phyloP scores from a whole-genome alignment of 352 stramenopile species.

The Peronospora destructor region DNA sequence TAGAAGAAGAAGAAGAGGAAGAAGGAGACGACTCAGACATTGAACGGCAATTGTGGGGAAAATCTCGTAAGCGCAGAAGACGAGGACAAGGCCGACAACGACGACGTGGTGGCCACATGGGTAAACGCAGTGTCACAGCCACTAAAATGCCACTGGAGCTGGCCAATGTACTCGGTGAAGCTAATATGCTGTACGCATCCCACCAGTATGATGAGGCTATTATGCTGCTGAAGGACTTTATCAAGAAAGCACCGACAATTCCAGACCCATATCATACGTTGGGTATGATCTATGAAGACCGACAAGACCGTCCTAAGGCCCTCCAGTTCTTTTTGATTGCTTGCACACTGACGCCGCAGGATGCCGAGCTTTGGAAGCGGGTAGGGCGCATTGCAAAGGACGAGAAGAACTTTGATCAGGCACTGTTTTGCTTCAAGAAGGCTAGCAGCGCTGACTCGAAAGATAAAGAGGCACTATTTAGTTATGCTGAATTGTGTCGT shows the following conservation, averaged over 20 bases:
- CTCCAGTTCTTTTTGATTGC: constrained; percentile 84
- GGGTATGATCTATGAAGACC: constrained; percentile 85
- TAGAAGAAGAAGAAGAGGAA: constrained; percentile 43
- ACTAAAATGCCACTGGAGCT: constrained; percentile 77
- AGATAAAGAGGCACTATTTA: constrained; percentile 76
- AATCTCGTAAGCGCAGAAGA: constrained; percentile 51
- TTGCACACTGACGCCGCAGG: constrained; percentile 72
- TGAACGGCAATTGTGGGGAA: constrained; percentile 75
- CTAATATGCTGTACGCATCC: constrained; percentile 83
- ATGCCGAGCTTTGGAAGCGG: constrained; percentile 80
- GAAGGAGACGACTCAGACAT: constrained; percentile 84
- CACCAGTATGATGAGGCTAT: constrained; percentile 83
- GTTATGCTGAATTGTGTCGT: constrained; percentile 70
- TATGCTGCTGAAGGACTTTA: constrained; percentile 78
- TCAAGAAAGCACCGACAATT: constrained; percentile 85
- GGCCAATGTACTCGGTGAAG: constrained; percentile 69
- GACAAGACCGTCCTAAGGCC: constrained; percentile 70
- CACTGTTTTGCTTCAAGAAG: constrained; percentile 82
- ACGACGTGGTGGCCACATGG: constrained; percentile 26
- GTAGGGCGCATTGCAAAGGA: constrained; percentile 82
- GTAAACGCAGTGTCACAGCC: constrained; percentile 55
- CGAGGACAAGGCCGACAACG: constrained; percentile 25
- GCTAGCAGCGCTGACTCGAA: constrained; percentile 72
- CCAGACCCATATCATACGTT: constrained; percentile 83
- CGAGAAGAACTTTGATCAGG: constrained; percentile 81